These are phyloP conservation scores for Syzygium aromaticum DNA, from an alignment of 345 rosid species.

Conservation along the genomic window DNA sequence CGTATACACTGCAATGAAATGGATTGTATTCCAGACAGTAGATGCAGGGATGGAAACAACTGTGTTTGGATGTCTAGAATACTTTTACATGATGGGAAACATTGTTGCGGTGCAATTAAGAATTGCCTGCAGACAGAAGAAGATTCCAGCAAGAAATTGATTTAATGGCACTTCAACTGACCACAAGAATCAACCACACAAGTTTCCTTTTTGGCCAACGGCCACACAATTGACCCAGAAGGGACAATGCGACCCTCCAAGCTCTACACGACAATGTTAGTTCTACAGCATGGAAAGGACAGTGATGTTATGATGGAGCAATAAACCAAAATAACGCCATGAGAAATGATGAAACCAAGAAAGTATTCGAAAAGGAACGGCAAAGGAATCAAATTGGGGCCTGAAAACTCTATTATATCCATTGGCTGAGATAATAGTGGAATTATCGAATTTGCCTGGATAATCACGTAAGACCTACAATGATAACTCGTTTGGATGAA, in stretches of 20 bases:
- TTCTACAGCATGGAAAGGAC: neutral
- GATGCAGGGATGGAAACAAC: neutral
- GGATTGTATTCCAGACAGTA: neutral
- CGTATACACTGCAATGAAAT: neutral
- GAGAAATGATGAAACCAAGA: neutral
- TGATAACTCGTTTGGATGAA: neutral
- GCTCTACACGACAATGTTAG: neutral
- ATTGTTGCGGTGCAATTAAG: neutral
- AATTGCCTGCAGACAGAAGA: neutral
- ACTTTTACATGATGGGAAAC: neutral
- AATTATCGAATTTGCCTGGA: neutral
- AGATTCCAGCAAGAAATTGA: neutral
- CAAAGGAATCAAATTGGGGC: neutral
- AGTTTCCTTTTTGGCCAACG: neutral
- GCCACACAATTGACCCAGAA: neutral
- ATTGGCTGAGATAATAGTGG: neutral
- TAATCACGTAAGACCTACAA: neutral
- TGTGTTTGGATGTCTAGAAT: neutral
- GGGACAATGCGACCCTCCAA: neutral
- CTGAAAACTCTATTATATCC: neutral
- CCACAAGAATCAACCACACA: neutral
- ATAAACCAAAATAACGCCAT: neutral
- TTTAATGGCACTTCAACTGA: neutral
- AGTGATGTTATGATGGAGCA: neutral
- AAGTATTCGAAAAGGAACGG: neutral